Evolutionary conservation across 148 eudicot species (phyloP), one percentile per base, ranked within the genome.

Genomic region (Talinum fruticosum): DNA sequence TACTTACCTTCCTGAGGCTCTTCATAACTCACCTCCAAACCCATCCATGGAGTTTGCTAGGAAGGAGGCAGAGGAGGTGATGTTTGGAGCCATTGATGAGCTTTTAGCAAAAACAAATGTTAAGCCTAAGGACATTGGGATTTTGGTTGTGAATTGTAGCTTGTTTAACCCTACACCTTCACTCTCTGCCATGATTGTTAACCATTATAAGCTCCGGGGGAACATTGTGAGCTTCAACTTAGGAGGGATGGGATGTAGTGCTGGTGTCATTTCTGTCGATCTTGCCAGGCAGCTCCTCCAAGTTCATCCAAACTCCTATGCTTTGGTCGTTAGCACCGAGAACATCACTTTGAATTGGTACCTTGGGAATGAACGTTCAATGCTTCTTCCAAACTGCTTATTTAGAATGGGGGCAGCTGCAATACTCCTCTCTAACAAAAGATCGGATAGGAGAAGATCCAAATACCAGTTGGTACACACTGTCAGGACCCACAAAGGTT

Each of bases 161-260:
- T 5, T 53, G 66, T 69, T 77, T 6, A 32, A 29, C 35, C 80
- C 75, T 1, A 78, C 80, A 12, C 80, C 80, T 1, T 78, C 80
- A 6, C 37, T 78, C 23, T 69, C 80, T 5, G 75, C 80, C 18
- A 78, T 78, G 75, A 30, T 70, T 24, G 68, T 78, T 6, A 78
- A 78, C 37, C 74, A 37, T 36, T 78, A 68, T 41, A 69, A 69
- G 65, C 45, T 77, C 15, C 18, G 79, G 26, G 71, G 79, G 34
- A 68, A 77, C 57, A 70, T 78, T 10, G 41, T 36, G 67, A 78
- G 80, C 44, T 78, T 53, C 8, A 69, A 69, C 16, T 12, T 78
- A 18, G 74, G 36, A 4, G 80, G 80, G 2, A 78, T 78, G 80
- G 80, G 74, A 12, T 78, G 68, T 57, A 77, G 74, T 28, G 80